These are phyloP conservation scores for Aleurites moluccanus DNA, from an alignment of 441 rosid species.

Conservation along the genomic window DNA sequence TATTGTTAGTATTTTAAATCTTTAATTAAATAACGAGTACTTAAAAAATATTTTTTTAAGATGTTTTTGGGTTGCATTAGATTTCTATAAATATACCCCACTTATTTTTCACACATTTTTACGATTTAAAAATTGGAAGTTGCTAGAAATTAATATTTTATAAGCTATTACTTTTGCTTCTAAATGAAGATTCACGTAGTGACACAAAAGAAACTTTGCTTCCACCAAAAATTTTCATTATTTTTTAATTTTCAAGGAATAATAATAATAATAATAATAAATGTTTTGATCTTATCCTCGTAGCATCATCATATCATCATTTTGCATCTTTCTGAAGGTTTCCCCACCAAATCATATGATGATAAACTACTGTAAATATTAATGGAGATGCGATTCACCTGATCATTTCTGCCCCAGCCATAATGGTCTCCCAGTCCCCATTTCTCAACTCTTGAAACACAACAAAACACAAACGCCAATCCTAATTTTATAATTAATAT, in stretches of 20 bases:
- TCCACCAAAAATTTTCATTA: neutral
- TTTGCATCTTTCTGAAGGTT: too few species aligned
- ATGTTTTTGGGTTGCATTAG: too few species aligned
- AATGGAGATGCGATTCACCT: neutral
- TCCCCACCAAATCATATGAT: too few species aligned
- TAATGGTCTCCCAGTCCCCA: slow-evolving; percentile 15
- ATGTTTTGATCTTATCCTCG: neutral
- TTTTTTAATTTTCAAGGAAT: neutral
- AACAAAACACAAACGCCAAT: neutral
- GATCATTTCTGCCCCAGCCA: neutral
- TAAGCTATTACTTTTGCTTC: neutral
- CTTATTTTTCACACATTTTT: too few species aligned
- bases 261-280: neutral
- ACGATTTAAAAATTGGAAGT: neutral
- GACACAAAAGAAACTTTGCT: neutral
- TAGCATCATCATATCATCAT: too few species aligned
- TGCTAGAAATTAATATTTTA: neutral
- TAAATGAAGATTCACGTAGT: neutral
- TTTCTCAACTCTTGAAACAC: too few species aligned
- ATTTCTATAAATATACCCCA: too few species aligned
- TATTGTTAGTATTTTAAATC: too few species aligned
- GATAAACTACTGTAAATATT: neutral
- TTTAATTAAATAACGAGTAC: too few species aligned
- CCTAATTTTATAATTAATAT: neutral
- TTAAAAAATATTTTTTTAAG: too few species aligned